Evolutionary conservation across 805 yeast genomes (phyloP).

Genomic region (Suhomyces sp.): DNA sequence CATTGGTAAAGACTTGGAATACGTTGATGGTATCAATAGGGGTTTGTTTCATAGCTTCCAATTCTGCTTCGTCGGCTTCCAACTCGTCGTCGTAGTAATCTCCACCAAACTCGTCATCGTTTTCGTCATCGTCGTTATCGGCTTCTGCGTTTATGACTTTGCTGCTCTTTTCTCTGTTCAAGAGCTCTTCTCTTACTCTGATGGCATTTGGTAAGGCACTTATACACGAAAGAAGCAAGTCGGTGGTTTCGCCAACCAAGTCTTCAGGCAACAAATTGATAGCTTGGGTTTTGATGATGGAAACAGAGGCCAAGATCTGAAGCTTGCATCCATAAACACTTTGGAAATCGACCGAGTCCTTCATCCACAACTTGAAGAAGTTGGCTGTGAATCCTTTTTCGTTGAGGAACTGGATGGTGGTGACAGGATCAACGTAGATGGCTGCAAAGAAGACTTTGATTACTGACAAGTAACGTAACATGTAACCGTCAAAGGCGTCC

Average conservation of each 20-base stretch:
- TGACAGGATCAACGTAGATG: constrained; percentile 36
- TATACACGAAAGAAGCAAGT: constrained; percentile 39
- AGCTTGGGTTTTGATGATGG: constrained; percentile 34
- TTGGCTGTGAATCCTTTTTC: constrained; percentile 35
- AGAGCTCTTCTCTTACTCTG: constrained; percentile 42
- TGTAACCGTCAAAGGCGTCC: constrained; percentile 43
- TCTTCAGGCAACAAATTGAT: constrained; percentile 30
- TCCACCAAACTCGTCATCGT: constrained; percentile 30
- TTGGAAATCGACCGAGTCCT: constrained; percentile 43
- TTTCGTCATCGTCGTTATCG: constrained; percentile 21
- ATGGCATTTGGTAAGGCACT: constrained; percentile 49
- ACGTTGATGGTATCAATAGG: constrained; percentile 77
- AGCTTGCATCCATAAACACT: constrained; percentile 57
- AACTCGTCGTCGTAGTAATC: constrained; percentile 25
- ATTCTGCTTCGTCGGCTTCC: constrained; percentile 68
- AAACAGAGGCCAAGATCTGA: constrained; percentile 46
- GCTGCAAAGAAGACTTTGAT: constrained; percentile 43
- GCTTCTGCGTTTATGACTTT: constrained; percentile 20
- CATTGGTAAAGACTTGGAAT: constrained; percentile 60
- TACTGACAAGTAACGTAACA: constrained; percentile 42
- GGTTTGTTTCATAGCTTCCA: constrained; percentile 79
- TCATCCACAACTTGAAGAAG: constrained; percentile 48
- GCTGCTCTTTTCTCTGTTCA: constrained; percentile 37
- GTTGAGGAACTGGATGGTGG: constrained; percentile 34
- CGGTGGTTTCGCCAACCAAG: constrained; percentile 35